Base-by-base conservation (phyloP, 768 basidiomycete species). In the Crassisporium funariophilum region DNA sequence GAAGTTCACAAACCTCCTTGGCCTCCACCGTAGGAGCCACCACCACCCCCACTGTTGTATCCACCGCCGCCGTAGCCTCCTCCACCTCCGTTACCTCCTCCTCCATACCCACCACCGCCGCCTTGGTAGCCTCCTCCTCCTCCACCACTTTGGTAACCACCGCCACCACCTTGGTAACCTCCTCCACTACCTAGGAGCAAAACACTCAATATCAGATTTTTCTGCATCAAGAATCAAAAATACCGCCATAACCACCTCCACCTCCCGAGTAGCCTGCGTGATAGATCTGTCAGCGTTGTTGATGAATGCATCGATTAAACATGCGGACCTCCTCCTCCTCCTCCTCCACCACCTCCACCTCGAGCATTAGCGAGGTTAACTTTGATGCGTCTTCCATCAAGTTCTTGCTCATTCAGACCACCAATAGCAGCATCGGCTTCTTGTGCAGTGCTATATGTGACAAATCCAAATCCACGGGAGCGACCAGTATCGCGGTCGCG, bases 401-500 rank as follows among this genome's bases (percentile, higher is more conserved):
- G 83, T 55, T 95, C 91, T 56, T 87, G 83, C 63, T 97, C 95
- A 71, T 98, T 88, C 65, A 95, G 72, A 33, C 65, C 72, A 35
- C 41, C 50, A 64, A 97, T 95, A 35, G 95, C 93, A 50, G 74
- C 74, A 9, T 87, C 73, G 35, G 95, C 95, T 66, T 95, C 92
- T 22, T 68, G 60, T 10, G 61, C 35, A 38, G 67, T 64, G 53
- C 74, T 67, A 67, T 75, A 94, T 44, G 90, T 94, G 52, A 98
- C 94, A 72, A 98, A 98, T 53, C 95, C 95, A 68, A 98, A 98
- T 63, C 95, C 95, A 65, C 95, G 88, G 54, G 92, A 95, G 64
- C 95, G 91, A 50, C 91, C 90, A 56, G 95, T 98, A 65, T 97
- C 95, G 65, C 94, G 91, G 74, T 98, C 95, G 75, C 91, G 88